Base-by-base conservation (phyloP, 805 yeast species). In the Jamesozyma lodderae region DNA sequence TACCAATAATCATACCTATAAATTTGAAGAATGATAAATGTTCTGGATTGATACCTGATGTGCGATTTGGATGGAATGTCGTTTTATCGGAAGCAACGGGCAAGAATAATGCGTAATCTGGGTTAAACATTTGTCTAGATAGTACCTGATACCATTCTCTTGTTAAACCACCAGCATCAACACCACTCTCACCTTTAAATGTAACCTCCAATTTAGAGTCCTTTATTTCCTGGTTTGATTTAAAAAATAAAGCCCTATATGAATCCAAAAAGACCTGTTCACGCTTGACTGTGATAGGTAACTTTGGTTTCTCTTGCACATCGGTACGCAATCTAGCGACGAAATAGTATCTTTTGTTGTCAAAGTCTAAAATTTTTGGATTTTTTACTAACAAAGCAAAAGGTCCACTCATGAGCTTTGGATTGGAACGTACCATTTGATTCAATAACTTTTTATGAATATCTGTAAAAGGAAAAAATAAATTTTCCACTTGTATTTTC, bases 111-210 rank as follows among this genome's bases (percentile, higher is more conserved):
- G 95, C 96, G 63, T 87, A 87, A 52, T 86, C 95, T 0, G 97
- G 94, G 56, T 90, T 87, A 64, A 92, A 86, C 85, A 92, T 88
- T 57, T 90, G 96, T 44, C 96, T 70, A 0, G 96, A 79, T 33
- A 92, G 62, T 4, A 88, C 95, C 57, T 88, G 96, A 53, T 81
- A 88, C 98, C 98, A 92, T 59, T 92, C 99, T 53, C 99, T 70
- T 0, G 96, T 84, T 13, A 92, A 79, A 29, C 99, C 99, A 48
- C 99, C 99, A 3, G 95, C 98, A 68, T 92, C 99, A 35, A 92
- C 84, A 48, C 97, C 99, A 38, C 81, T 81, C 60, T 92, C 99
- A 1, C 95, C 95, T 45, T 78, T 78, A 65, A 92, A 92, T n/a
- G 72, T 72, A 30, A 92, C 76, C 36, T 81, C 88, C 48, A 92